Base-by-base conservation (phyloP, 768 basidiomycete genomes). In the Tremella fuciformis region DNA sequence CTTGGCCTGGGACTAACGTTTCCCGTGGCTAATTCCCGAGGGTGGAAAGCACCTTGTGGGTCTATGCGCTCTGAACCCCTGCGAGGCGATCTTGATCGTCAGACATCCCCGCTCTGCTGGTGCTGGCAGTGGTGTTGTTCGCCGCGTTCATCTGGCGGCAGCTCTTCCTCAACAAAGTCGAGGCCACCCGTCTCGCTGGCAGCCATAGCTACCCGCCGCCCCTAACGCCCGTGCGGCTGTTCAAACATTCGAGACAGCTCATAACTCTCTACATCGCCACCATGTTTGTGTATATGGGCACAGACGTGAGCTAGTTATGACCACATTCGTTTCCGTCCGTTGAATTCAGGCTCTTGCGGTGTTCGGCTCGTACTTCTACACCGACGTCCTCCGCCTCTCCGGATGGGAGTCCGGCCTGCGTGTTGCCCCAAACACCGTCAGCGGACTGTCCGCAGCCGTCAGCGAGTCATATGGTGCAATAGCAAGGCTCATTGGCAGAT, bases 21-120 rank as follows among this genome's bases (percentile, higher is more conserved):
- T 18, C 29, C 55, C 13, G 52, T 59, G 24, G 22, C 42, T 8
- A 46, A 46, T 46, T 13, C 50, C 3, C 1, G 25, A 19, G 52
- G 52, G 6, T 54, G 58, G 58, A 53, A 13, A 38, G 34, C 51
- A 15, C 52, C 58, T 55, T 40, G 58, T 59, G 34, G 9, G 58
- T 54, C 13, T 22, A 18, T 11, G 18, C 39, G 39, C 18, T 18
- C 39, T 41, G 39, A 41, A 41, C 18, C 39, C 39, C 11, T n/a
- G n/a, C n/a, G n/a, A n/a, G n/a, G 18, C 18, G 39, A 41, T 41
- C 11, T 18, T 46, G 42, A 46, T 15, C 6, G n/a, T 6, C 21
- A 58, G 57, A 21, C 50, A 29, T 58, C 15, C 50, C 57, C 6
- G 16, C 34, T n/a, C 25, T 52, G 9, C 25, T 53, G 2, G 49